Percentiles rank a stretch among this genome's conserved stretches.
Conservation (phyloP, 306 rosid species). For the Cucumis cinereus region DNA sequence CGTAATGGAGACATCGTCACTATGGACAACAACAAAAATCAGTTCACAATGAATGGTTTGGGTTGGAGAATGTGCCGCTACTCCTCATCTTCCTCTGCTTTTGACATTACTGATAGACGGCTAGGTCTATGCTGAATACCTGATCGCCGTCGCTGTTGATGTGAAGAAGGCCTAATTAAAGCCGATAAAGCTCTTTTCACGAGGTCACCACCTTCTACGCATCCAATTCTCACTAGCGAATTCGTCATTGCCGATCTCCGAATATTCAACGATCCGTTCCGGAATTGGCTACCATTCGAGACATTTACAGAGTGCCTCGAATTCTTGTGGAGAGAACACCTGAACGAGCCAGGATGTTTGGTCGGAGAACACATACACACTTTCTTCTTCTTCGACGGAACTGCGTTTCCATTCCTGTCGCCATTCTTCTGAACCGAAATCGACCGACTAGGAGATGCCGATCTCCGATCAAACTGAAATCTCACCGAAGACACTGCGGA, state of each 20-base stretch:
- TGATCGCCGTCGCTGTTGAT: slow-evolving; percentile 49
- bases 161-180: slow-evolving; percentile 84
- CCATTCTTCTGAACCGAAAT: slow-evolving; percentile 22
- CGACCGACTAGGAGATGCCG: slow-evolving; percentile 33
- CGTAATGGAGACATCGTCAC: background rate
- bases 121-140: slow-evolving; percentile 67
- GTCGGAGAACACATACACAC: slow-evolving; percentile 90
- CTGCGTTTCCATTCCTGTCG: slow-evolving; percentile 2
- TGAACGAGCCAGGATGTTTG: slow-evolving; percentile 82
- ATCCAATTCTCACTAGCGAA: slow-evolving; percentile 75
- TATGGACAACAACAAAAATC: background rate
- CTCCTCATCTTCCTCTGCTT: slow-evolving; percentile 17
- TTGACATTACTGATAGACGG: slow-evolving; percentile 68
- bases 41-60: background rate
- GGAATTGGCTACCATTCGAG: slow-evolving; percentile 32
- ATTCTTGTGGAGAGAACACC: slow-evolving; percentile 71
- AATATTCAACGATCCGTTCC: slow-evolving; percentile 38
- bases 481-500: slow-evolving; percentile 38
- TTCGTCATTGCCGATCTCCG: slow-evolving; percentile 96
- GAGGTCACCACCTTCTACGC: slow-evolving; percentile 71
- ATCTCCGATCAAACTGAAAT: slow-evolving; percentile 49
- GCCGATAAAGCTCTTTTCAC: slow-evolving; percentile 66
- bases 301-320: slow-evolving; percentile 10
- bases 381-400: slow-evolving; percentile 24
- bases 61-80: background rate